Evolutionary conservation across 345 rosid genomes (phyloP), one percentile per base, ranked within the genome.

Genomic region (Brassica cretica): DNA sequence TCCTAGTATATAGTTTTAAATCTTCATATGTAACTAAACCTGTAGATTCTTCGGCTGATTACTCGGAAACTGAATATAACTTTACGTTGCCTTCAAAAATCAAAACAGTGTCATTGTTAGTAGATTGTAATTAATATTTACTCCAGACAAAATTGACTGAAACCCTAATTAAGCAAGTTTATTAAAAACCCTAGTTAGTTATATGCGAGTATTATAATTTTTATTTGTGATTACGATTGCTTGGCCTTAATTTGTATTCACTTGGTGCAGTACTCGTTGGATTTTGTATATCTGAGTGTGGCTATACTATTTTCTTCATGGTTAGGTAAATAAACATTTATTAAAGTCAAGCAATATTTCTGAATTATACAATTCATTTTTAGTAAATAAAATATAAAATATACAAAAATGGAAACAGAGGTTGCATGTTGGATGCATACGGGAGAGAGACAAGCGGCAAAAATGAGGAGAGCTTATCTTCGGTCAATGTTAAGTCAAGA

Each of bases 341-440:
- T 2, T 64, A 16, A 56, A 68, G 21, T 46, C 9, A 44, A n/a
- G 12, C 10, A 37, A 15, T 15, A 11, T 19, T 16, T 24, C 24
- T 32, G 1, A 10, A 35, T 24, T 18, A 4, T 21, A 21, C 39
- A n/a, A 3, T 59, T 39, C 4, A 6, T 25, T 56, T 58, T 41
- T 8, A n/a, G 14, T n/a, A 16, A 18, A 27, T 18, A 6, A 15
- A 16, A 8, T 27, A 27, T 3, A 27, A 7, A 8, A 39, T 15
- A 14, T 8, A 12, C 5, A 6, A 8, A 58, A 72, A 15, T 78
- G 49, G 19, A 74, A 66, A 63, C 59, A 95, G 99, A 95, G 97
- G 99, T 95, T 74, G 93, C 89, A 46, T 95, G 98, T 72, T 95
- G 99, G 99, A 95, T 95, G 99, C 88, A 95, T 63, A 93, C 94